Evolutionary conservation across 2,329 filamentous ascomycete genomes (phyloP), one percentile per base, ranked within the genome.

Genomic region (Fusarium scirpi): DNA sequence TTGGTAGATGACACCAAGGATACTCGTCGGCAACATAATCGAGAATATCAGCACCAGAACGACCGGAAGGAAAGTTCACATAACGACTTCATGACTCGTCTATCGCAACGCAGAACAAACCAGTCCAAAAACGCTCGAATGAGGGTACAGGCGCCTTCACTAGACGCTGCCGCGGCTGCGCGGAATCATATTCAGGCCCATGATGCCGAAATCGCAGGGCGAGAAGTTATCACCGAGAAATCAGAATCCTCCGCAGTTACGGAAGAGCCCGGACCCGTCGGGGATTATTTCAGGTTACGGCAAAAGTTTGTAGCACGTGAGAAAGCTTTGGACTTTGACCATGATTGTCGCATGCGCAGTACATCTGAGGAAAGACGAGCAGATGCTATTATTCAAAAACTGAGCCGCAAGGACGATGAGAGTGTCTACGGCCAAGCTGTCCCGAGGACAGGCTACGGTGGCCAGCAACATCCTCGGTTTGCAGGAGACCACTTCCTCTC

Each of bases 401-500:
- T 86, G 46, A 81, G 78, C 60, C 46, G 59, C 15, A 46, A 70
- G 10, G 85, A 87, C 64, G 65, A 78, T 27, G 52, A 68, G 12
- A 40, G 62, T 4, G 60, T 85, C 41, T 87, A 83, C 68, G 75
- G 67, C 12, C 51, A 43, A 9, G 80, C 80, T 16, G 38, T 58
- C 11, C 58, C 76, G 9, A 75, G 80, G 20, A 54, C 41, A 11
- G 85, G 85, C 10, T 80, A 79, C 58, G 78, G 76, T 15, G 82
- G 82, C 6, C 85, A 87, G 76, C 66, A 69, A 24, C 85, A 87
- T 58, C 69, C 74, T 5, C 80, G 82, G 8, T 84, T 85, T 56
- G 74, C 83, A 0, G 85, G 85, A 27, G 87, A 89, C 71, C 88
- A 90, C 76, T 91, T 89, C 74, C 79, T 90, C 25, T 83, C 84